A percentile compares a stretch with the other conserved stretches of the same genome.
phyloP scores from a whole-genome alignment of 306 rosid genomes.

The Castanea mollissima region DNA sequence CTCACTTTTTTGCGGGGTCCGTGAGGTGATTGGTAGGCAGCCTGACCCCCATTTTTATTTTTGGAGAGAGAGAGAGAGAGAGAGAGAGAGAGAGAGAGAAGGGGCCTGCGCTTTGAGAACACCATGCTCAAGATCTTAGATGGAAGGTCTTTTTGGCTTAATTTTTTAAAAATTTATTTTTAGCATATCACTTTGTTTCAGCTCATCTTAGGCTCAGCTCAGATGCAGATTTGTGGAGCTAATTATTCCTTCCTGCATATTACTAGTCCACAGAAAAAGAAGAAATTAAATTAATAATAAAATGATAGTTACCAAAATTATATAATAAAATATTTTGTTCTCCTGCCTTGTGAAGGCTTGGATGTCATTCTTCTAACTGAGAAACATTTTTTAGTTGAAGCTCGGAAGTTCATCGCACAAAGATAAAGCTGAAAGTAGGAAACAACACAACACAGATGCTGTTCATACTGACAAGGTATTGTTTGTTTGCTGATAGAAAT shows the following conservation, averaged over 20 bases:
- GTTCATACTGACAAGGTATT: slow-evolving; percentile 45
- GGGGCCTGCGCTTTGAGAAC: too few species aligned
- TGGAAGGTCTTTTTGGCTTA: too few species aligned
- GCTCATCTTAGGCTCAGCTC: background rate
- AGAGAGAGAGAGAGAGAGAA: too few species aligned
- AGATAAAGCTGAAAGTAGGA: slow-evolving; percentile 29
- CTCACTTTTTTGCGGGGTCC: too few species aligned
- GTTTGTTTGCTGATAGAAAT: slow-evolving; percentile 1
- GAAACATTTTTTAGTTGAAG: slow-evolving; percentile 27
- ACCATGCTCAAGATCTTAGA: too few species aligned
- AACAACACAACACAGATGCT: slow-evolving; percentile 22
- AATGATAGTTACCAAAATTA: too few species aligned
- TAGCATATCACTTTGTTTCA: background rate
- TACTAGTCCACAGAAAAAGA: background rate
- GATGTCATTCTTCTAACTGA: slow-evolving; percentile 31
- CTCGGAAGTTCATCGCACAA: slow-evolving; percentile 40
- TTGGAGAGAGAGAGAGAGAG: too few species aligned
- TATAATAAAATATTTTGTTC: background rate
- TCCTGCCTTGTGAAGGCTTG: background rate
- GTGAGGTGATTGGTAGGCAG: too few species aligned
- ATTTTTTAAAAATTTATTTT: background rate
- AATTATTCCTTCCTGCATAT: background rate
- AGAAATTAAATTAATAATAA: background rate
- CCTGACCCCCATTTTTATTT: too few species aligned
- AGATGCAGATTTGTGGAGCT: background rate